Percentiles rank a stretch among this genome's conserved stretches.
phyloP scores from a whole-genome alignment of 805 yeast genomes.

The Myxozyma lipomycoides region DNA sequence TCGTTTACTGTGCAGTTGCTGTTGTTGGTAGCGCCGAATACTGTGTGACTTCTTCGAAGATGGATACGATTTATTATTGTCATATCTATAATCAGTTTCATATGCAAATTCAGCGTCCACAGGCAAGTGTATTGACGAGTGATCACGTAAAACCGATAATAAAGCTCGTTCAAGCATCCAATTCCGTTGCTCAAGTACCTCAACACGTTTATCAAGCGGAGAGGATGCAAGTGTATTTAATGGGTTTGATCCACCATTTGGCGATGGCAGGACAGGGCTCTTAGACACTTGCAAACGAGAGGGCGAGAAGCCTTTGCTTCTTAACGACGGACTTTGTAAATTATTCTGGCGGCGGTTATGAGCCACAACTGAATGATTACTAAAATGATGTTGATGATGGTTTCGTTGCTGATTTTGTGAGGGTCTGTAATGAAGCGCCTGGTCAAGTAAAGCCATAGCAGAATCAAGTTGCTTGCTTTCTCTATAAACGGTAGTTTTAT shows the following conservation, averaged over 20 bases:
- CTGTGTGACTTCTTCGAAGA: too few species aligned
- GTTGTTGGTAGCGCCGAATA: too few species aligned
- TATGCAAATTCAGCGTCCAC: too few species aligned
- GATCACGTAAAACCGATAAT: not conserved
- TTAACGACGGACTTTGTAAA: not conserved
- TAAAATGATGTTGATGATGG: too few species aligned
- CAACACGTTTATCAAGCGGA: not conserved
- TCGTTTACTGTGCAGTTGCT: too few species aligned
- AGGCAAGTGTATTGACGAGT: too few species aligned
- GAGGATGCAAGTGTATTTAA: not conserved
- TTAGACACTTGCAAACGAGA: not conserved
- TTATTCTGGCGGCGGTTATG: not conserved
- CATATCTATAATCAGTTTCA: too few species aligned
- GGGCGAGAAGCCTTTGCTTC: too few species aligned
- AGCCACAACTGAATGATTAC: not conserved
- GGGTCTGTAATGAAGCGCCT: not conserved
- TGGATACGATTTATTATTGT: too few species aligned
- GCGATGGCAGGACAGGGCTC: not conserved
- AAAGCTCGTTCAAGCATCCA: slow-evolving; percentile 2
- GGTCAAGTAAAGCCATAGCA: not conserved
- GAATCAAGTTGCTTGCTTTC: not conserved
- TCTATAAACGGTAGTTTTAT: not conserved
- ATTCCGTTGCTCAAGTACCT: not conserved
- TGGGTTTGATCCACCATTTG: not conserved
- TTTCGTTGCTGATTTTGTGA: too few species aligned